Conservation (phyloP, 2,329 filamentous ascomycete species). For the Fusarium irregulare region DNA sequence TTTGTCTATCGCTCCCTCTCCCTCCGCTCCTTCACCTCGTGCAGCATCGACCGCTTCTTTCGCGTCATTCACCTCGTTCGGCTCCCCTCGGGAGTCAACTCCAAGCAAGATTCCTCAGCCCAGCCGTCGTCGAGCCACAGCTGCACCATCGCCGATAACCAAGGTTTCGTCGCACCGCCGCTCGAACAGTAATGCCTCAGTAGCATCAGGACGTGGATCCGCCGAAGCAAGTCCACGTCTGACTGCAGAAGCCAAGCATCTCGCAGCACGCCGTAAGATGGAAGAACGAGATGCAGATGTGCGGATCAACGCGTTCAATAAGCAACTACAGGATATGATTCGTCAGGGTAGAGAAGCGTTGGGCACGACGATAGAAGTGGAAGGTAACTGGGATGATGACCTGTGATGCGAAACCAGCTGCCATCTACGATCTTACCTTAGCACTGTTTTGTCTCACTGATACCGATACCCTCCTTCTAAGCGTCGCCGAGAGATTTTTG, state of each 20-base stretch:
- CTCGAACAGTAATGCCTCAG: constrained; percentile 58
- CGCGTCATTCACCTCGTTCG: constrained; percentile 51
- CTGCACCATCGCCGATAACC: constrained; percentile 34
- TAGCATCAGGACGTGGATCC: constrained; percentile 51
- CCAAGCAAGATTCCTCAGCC: constrained; percentile 59
- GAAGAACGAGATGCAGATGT: constrained; percentile 84
- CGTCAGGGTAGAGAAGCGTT: constrained; percentile 87
- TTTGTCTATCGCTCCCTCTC: constrained; percentile 54
- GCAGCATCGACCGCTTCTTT: constrained; percentile 50
- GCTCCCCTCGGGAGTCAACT: constrained; percentile 49
- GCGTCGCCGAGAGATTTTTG: constrained; percentile 8
- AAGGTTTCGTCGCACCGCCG: constrained; percentile 53
- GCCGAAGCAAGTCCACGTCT: constrained; percentile 60
- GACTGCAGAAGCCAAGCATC: constrained; percentile 75
- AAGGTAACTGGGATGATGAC: constrained; percentile 56
- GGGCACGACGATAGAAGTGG: constrained; percentile 76
- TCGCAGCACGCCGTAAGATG: constrained; percentile 76
- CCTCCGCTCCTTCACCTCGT: constrained; percentile 29
- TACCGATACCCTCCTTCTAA: constrained; percentile 39
- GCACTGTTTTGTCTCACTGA: constrained; percentile 28
- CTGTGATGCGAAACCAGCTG: constrained; percentile 36
- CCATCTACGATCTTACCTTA: constrained; percentile 15
- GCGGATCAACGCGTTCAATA: constrained; percentile 82
- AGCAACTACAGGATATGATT: constrained; percentile 86
- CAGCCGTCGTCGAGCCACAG: constrained; percentile 26